Conservation (phyloP, 1,284 basidiomycete species). For the Chiua sp. region DNA sequence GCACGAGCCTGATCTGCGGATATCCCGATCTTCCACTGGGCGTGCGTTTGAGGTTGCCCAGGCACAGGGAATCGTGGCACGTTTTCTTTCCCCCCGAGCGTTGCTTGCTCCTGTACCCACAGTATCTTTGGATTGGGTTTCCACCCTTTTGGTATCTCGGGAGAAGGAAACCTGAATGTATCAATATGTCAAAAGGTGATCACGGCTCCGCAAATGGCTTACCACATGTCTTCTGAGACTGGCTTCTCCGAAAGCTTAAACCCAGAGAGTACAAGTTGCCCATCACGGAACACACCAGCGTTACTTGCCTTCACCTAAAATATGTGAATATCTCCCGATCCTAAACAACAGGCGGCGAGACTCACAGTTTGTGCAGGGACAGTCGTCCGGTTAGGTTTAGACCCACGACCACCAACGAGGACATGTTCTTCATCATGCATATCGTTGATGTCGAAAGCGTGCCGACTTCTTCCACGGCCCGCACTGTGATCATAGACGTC, state of each 20-base stretch:
- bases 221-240: conserved; percentile 79
- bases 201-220: conserved; percentile 28
- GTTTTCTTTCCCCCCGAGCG: conserved; percentile 51
- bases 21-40: conserved; percentile 59
- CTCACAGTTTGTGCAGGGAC: conserved; percentile 25
- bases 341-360: neutral
- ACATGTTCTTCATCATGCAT: conserved; percentile 66
- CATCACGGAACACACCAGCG: conserved; percentile 70
- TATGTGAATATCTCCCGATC: conserved; percentile 28
- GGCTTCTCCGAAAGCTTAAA: conserved; percentile 77
- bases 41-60: conserved; percentile 42
- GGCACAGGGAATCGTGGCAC: conserved; percentile 30
- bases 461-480: conserved; percentile 49
- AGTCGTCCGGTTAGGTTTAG: neutral
- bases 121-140: conserved; percentile 80
- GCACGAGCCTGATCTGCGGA: conserved; percentile 71
- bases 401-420: conserved; percentile 37
- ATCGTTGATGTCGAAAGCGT: conserved; percentile 75
- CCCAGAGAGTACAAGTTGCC: conserved; percentile 72
- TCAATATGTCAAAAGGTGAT: conserved; percentile 14
- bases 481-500: conserved; percentile 75
- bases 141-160: conserved; percentile 86
- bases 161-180: conserved; percentile 74
- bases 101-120: conserved; percentile 64
- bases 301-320: conserved; percentile 42